Percentiles rank a stretch among this genome's conserved stretches.
Conservation (phyloP, 148 eudicot genomes). For the Diospyros lotus region DNA sequence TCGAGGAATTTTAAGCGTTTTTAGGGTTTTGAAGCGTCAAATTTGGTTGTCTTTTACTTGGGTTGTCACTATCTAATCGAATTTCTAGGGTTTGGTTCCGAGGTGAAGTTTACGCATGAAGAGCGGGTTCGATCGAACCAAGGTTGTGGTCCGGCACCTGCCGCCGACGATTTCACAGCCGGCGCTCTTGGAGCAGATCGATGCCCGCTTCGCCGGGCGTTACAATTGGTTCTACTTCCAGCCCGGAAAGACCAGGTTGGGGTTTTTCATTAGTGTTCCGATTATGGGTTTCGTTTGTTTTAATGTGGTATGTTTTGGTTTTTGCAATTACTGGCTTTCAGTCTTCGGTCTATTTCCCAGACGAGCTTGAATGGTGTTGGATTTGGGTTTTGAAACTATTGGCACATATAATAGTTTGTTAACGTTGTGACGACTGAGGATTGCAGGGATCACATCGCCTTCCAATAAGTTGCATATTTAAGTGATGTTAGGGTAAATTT, state of each 20-base stretch:
- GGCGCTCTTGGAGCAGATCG: constrained; percentile 37
- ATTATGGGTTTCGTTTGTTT: not conserved
- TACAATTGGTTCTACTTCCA: constrained; percentile 41
- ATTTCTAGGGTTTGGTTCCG: constrained; percentile 23
- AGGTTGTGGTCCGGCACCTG: constrained; percentile 59
- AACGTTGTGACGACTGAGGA: not conserved
- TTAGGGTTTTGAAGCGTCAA: constrained; percentile 5
- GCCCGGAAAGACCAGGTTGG: constrained; percentile 43
- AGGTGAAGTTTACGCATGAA: constrained; percentile 31
- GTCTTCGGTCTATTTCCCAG: not conserved
- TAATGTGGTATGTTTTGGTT: not conserved
- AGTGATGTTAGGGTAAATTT: constrained; percentile 3
- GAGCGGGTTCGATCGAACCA: constrained; percentile 45
- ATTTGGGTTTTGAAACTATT: not conserved
- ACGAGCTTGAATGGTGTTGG: constrained; percentile 1
- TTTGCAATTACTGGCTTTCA: not conserved
- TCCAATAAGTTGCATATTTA: not conserved
- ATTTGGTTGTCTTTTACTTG: not conserved
- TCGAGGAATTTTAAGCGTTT: constrained; percentile 13
- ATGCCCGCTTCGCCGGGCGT: constrained; percentile 38
- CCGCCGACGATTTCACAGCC: constrained; percentile 48
- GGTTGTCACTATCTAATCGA: not conserved
- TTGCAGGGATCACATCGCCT: not conserved
- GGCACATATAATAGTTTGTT: not conserved
- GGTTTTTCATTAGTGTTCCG: constrained; percentile 5